Evolutionary conservation across 805 yeast species (phyloP), one percentile per base, ranked within the genome.

Genomic region (Yarrowia divulgata): DNA sequence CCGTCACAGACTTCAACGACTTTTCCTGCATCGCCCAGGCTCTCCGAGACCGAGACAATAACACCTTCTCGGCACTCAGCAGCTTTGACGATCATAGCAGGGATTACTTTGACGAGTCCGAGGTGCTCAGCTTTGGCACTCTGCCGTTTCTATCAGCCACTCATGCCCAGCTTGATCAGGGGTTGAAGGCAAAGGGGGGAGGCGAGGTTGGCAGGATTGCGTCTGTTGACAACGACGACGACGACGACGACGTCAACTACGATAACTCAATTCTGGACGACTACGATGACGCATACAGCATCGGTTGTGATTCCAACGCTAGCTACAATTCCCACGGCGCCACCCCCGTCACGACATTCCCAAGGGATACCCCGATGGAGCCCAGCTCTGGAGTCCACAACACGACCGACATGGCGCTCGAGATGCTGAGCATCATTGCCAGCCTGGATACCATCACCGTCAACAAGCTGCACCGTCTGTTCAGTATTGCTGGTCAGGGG

Each of bases 381-480:
- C 49, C n/a, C 8, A 12, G 6, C 18, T 29, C 29, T 8, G 66
- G 66, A 6, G 52, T 14, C 14, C 40, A 19, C 42, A 60, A 14
- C 9, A 60, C 43, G 34, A 60, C 66, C 2, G 66, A 60, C 14
- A 34, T 34, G 40, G 66, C 52, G 8, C 34, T 60, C 16, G 66
- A 60, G 34, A 60, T 60, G 66, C 52, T 60, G 29, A 45, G 52
- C 34, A 60, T 60, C 34, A 60, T 60, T 2, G 66, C 66, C 9
- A 45, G 66, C 9, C 34, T 60, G 42, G 66, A 60, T 45, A 45
- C 52, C 52, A 45, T 60, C 34, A 60, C 66, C 46, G 9, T 60
- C 42, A 43, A 60, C 42, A 60, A 60, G 18, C 52, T 60, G 19
- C 52, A 45, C n/a, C 50, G 66, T 4, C 52, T 60, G 37, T 60